phyloP scores from a whole-genome alignment of 495 filamentous ascomycete genomes.

The Cercophora scortea region DNA sequence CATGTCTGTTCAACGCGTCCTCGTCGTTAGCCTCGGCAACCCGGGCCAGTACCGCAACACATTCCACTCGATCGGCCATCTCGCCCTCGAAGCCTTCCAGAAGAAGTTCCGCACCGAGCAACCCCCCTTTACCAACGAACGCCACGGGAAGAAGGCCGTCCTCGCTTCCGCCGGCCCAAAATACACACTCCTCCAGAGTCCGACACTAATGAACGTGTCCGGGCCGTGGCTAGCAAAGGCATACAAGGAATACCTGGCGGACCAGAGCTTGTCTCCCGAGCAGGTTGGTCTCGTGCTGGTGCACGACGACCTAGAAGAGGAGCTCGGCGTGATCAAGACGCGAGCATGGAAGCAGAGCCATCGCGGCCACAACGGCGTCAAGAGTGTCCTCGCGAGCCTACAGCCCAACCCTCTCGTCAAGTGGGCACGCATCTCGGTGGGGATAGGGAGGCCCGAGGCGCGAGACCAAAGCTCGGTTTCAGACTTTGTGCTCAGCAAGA shows the following conservation, averaged over 20 bases:
- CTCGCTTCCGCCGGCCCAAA: slow-evolving; percentile 32
- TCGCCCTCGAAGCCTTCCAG: slow-evolving; percentile 50
- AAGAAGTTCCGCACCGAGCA: slow-evolving; percentile 33
- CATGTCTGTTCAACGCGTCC: slow-evolving; percentile 29
- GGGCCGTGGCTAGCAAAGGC: slow-evolving; percentile 46
- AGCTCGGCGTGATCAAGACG: slow-evolving; percentile 55
- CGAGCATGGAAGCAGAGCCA: slow-evolving; percentile 50
- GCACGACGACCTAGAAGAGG: slow-evolving; percentile 75
- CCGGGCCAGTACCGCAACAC: slow-evolving; percentile 53
- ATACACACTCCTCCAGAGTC: slow-evolving; percentile 62
- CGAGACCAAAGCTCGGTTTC: slow-evolving; percentile 51
- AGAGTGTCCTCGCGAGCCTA: slow-evolving; percentile 51
- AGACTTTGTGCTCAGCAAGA: slow-evolving; percentile 60
- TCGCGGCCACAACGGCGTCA: slow-evolving; percentile 74
- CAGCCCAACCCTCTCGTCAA: slow-evolving; percentile 15
- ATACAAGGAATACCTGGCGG: slow-evolving; percentile 31
- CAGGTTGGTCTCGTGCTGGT: slow-evolving; percentile 57
- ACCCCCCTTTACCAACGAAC: slow-evolving; percentile 36
- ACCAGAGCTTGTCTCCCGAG: slow-evolving; percentile 15
- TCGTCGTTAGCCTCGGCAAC: slow-evolving; percentile 44
- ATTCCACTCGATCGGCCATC: slow-evolving; percentile 76
- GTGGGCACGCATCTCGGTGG: slow-evolving; percentile 51
- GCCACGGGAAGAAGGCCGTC: slow-evolving; percentile 31
- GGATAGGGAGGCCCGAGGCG: slow-evolving; percentile 61
- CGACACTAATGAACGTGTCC: slow-evolving; percentile 68